Evolutionary conservation across 441 rosid genomes (phyloP).

Genomic region (Kokia cookei): DNA sequence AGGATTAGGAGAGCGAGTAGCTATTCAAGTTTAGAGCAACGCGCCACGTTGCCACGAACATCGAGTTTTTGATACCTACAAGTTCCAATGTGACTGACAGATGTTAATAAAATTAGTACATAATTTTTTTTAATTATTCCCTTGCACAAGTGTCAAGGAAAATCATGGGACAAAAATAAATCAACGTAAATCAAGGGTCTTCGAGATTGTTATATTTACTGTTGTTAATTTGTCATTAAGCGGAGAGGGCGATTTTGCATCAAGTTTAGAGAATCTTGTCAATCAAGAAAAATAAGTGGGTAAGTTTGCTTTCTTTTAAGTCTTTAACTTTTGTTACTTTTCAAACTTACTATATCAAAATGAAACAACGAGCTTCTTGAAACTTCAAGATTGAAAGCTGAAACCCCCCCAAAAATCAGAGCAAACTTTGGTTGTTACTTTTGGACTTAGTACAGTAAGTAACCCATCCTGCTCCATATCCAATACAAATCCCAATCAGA

Average conservation of each 20-base stretch:
- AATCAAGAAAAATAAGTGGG: too few relatives aligned
- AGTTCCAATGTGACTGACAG: background rate
- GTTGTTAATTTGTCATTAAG: background rate
- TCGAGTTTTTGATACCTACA: conserved; percentile 18
- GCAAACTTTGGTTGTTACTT: background rate
- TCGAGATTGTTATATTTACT: background rate
- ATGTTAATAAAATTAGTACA: background rate
- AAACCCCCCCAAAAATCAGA: background rate
- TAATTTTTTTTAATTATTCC: background rate
- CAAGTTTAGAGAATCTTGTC: background rate
- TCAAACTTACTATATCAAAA: background rate
- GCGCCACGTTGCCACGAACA: conserved; percentile 12
- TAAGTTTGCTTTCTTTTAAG: too few relatives aligned
- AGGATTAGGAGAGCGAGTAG: conserved; percentile 17
- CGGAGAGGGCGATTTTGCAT: background rate
- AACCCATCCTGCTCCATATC: background rate
- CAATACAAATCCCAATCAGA: background rate
- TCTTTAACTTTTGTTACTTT: background rate
- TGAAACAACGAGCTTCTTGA: background rate
- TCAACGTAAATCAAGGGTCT: background rate
- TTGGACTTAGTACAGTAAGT: background rate
- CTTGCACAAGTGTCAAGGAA: background rate
- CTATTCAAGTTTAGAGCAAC: conserved; percentile 15
- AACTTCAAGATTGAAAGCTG: background rate
- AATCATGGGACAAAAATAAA: background rate